Evolutionary conservation across 2,329 filamentous ascomycete genomes (phyloP), one percentile per base, ranked within the genome.

Genomic region (Colletotrichum australisinense): DNA sequence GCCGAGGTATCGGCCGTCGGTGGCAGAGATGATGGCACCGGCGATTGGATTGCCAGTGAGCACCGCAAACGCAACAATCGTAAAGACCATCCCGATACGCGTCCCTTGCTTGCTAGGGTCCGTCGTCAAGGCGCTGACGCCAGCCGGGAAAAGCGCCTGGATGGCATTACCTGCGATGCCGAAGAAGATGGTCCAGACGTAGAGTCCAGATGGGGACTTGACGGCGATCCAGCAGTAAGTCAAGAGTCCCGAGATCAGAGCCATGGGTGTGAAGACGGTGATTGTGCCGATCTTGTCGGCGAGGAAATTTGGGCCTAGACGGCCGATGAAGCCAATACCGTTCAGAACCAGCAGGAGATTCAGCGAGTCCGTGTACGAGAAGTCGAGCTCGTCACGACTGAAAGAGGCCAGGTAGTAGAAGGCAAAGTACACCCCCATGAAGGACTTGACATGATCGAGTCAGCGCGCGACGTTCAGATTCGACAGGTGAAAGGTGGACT

Each of bases 331-430:
- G 1, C 92, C 90, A 12, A 91, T 84, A 14, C 88, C 90, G 80
- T 94, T 94, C 77, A 93, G 83, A 2, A 93, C 83, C 28, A 93
- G 84, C n/a, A 94, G 82, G 9, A 94, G 80, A 76, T 92, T 88
- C 59, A 93, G 86, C 9, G 90, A 87, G 53, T 86, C 83, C 2
- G 81, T 81, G 77, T 88, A 89, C 2, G 80, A 80, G 5, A 91
- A 74, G 4, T 78, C 77, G 38, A 88, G 80, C 11, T 83, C 80
- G 46, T 84, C 81, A 14, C 85, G 83, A 46, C 83, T 84, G 79
- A 85, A 91, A 0, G 86, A 83, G 0, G 86, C 82, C 42, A 92
- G 78, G 79, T 91, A 93, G 81, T 88, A 91, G 76, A 90, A 91
- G 9, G 86, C 86, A 69, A 91, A 88, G 75, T 91, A 92, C 0